Evolutionary conservation across 768 basidiomycete species (phyloP).

Genomic region (Lactarius pseudohatsudake): DNA sequence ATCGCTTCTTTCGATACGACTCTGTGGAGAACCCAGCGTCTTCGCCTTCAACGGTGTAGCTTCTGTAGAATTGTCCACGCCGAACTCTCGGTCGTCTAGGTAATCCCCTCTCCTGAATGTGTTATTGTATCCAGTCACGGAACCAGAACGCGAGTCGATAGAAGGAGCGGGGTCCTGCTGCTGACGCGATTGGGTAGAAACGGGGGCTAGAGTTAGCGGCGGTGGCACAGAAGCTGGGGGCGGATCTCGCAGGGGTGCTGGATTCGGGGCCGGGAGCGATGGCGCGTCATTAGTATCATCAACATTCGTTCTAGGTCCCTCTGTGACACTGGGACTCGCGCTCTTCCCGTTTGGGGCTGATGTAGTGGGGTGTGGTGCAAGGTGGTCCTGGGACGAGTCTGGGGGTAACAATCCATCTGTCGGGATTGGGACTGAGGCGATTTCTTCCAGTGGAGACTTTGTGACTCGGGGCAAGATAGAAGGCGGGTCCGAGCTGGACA

Average conservation of each 20-base stretch:
- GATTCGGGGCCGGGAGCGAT: not conserved
- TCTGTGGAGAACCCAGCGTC: slow-evolving; percentile 18
- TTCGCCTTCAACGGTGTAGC: slow-evolving; percentile 31
- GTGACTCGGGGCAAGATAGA: slow-evolving; percentile 16
- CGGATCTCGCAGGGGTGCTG: not conserved
- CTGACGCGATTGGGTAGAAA: not conserved
- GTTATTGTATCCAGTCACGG: slow-evolving; percentile 19
- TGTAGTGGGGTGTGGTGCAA: not conserved
- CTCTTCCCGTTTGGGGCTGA: not conserved
- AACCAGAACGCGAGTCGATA: slow-evolving; percentile 15
- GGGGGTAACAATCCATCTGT: slow-evolving; percentile 1
- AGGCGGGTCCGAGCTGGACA: slow-evolving; percentile 14
- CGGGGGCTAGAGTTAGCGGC: slow-evolving; percentile 1
- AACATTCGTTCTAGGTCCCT: not conserved
- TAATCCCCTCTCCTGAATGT: slow-evolving; percentile 28
- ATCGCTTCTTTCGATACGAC: slow-evolving; percentile 48
- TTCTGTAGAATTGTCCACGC: slow-evolving; percentile 30
- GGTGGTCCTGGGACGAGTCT: not conserved
- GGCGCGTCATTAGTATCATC: not conserved
- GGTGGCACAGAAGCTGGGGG: not conserved
- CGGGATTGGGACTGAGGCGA: not conserved
- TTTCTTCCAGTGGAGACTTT: slow-evolving; percentile 22
- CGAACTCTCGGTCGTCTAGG: slow-evolving; percentile 34
- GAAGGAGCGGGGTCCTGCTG: slow-evolving; percentile 12
- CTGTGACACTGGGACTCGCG: not conserved